Base-by-base conservation (phyloP, 208 protist species). In the Wallacemonas sp. region DNA sequence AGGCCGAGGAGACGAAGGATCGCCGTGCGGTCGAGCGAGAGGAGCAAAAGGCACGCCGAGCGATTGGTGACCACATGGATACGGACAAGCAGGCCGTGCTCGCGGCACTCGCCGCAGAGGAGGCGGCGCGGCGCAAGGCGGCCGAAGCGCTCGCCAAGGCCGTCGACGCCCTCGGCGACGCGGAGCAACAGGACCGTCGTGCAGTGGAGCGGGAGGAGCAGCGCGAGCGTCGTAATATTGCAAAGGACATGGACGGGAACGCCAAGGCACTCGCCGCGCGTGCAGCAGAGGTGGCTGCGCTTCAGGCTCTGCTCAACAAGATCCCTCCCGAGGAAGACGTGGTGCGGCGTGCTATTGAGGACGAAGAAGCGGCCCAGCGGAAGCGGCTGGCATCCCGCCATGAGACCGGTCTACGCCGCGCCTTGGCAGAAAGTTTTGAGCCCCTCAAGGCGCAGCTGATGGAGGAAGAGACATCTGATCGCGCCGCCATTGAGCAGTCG, bases 81-180 rank as follows among this genome's bases (percentile, higher is more conserved):
- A 53, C 33, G 46, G 31, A 30, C 21, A 1, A 22, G 12, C 6
- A 26, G 15, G 55, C 66, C 44, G 46, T 34, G 24, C 49, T 30
- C 11, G 44, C 71, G 63, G 27, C 46, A 5, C 34, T 54, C 24
- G 34, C 60, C 17, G 65, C 62, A 14, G 47, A 67, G 21, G 62
- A 63, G 33, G 45, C 54, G 17, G 64, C 55, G 0, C 56, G 62
- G 1, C 38, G 46, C 54, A 21, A 24, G 4, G 63, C 61, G 28
- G 51, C 51, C 0, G 51, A 6, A 4, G 34, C 24, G 2, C 51
- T 58, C 4, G 30, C 24, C 28, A 38, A 42, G 11, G 41, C 36
- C 22, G 36, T 64, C 27, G 30, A 12, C 36, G 2, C 51, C 1
- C 28, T 62, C 24, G 27, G 17, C 19, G 38, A 41, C 0, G 64